Percentiles rank a stretch among this genome's conserved stretches.
These are phyloP conservation scores for Phyllosticta capitalensis DNA, from an alignment of 2,329 filamentous ascomycete genomes.

Conservation along the genomic window DNA sequence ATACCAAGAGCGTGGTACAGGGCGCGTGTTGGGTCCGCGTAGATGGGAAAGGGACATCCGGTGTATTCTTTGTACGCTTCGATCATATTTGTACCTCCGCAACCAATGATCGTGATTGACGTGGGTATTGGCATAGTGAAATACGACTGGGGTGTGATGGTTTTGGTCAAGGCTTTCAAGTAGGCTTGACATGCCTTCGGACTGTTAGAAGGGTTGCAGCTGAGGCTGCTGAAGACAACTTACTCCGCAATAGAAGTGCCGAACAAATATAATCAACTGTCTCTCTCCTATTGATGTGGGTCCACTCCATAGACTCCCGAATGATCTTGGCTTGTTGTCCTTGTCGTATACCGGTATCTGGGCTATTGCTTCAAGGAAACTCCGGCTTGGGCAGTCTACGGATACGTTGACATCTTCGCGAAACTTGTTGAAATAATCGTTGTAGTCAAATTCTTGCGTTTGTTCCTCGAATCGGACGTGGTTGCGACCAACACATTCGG, in stretches of 20 bases:
- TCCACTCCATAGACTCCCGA: slow-evolving; percentile 54
- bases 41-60: slow-evolving; percentile 54
- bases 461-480: slow-evolving; percentile 1
- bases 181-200: slow-evolving; percentile 61
- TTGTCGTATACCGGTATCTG: slow-evolving; percentile 47
- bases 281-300: slow-evolving; percentile 27
- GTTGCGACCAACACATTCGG: not conserved
- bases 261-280: slow-evolving; percentile 31
- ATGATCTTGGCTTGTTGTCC: slow-evolving; percentile 49
- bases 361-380: slow-evolving; percentile 7
- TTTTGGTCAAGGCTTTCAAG: slow-evolving; percentile 47
- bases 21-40: slow-evolving; percentile 55
- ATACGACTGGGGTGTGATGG: slow-evolving; percentile 33
- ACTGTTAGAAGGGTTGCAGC: not conserved
- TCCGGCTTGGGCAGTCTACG: slow-evolving; percentile 3
- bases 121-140: slow-evolving; percentile 42
- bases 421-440: slow-evolving; percentile 28
- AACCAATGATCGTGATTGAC: slow-evolving; percentile 56
- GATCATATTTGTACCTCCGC: slow-evolving; percentile 56
- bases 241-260: slow-evolving; percentile 34
- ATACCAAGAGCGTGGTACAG: slow-evolving; percentile 57
- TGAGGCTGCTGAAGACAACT: not conserved
- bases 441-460: slow-evolving; percentile 15
- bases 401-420: slow-evolving; percentile 18
- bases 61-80: slow-evolving; percentile 51